Evolutionary conservation across 805 yeast genomes (phyloP).

Genomic region (Diddensiella santjacobensis): DNA sequence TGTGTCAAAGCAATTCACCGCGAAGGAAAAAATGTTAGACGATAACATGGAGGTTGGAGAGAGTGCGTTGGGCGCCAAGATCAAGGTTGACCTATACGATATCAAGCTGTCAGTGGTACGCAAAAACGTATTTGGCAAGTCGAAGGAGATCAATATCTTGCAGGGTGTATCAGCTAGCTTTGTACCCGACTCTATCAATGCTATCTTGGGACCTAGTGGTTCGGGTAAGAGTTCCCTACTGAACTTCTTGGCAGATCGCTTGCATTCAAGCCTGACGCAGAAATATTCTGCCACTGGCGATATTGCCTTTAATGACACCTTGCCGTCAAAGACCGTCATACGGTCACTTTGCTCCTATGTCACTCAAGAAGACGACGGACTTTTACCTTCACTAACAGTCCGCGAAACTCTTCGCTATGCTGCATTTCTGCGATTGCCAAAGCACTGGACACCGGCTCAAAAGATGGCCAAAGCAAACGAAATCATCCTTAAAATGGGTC

Average conservation of each 20-base stretch:
- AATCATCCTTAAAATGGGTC: slow-evolving; percentile 63
- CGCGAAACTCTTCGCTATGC: slow-evolving; percentile 71
- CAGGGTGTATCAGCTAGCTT: slow-evolving; percentile 49
- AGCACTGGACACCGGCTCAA: slow-evolving; percentile 37
- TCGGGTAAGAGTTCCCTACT: slow-evolving; percentile 70
- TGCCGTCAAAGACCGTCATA: slow-evolving; percentile 36
- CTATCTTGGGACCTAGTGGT: slow-evolving; percentile 80
- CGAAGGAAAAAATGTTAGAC: slow-evolving; percentile 11
- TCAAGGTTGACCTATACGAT: slow-evolving; percentile 28
- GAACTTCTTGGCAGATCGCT: slow-evolving; percentile 59
- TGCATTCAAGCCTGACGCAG: slow-evolving; percentile 37
- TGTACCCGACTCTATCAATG: slow-evolving; percentile 55
- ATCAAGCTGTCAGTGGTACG: slow-evolving; percentile 23
- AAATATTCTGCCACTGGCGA: slow-evolving; percentile 40
- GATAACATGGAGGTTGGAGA: slow-evolving; percentile 3
- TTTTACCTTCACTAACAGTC: slow-evolving; percentile 69
- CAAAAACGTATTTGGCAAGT: slow-evolving; percentile 10
- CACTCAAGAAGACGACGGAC: slow-evolving; percentile 73
- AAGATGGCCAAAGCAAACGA: slow-evolving; percentile 48
- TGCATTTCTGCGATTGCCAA: slow-evolving; percentile 62
- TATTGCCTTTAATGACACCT: slow-evolving; percentile 42
- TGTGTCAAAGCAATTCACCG: slow-evolving; percentile 39
- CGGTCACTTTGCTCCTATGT: slow-evolving; percentile 65
- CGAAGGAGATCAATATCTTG: slow-evolving; percentile 37
- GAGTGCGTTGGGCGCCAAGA: slow-evolving; percentile 5